Conservation (phyloP, 768 basidiomycete species). For the Mycena galopus region DNA sequence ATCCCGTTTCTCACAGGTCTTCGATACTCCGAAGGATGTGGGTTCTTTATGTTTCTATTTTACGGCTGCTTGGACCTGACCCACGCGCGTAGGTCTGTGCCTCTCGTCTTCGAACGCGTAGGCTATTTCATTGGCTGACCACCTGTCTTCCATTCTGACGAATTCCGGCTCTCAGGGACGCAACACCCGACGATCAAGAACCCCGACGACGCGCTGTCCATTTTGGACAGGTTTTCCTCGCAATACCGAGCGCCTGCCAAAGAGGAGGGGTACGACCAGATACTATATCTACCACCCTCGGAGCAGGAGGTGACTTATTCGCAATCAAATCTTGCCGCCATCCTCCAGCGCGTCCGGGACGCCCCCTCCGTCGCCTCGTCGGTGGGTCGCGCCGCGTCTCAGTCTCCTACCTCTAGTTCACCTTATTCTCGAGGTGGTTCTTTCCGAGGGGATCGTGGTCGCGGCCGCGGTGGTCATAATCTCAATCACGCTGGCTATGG, state of each 20-base stretch:
- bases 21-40: slow-evolving; percentile 83
- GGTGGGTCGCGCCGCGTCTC: slow-evolving; percentile 38
- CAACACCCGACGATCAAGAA: slow-evolving; percentile 83
- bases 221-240: slow-evolving; percentile 75
- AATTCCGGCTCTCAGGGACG: slow-evolving; percentile 60
- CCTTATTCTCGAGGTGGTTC: slow-evolving; percentile 38
- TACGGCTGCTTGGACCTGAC: slow-evolving; percentile 12
- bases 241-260: slow-evolving; percentile 69
- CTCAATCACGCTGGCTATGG: slow-evolving; percentile 29
- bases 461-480: slow-evolving; percentile 37
- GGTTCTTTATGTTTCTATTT: slow-evolving; percentile 37
- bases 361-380: slow-evolving; percentile 51
- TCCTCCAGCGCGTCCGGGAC: slow-evolving; percentile 65
- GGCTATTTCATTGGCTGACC: slow-evolving; percentile 43
- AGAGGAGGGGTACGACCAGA: slow-evolving; percentile 76
- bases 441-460: slow-evolving; percentile 39
- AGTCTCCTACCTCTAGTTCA: slow-evolving; percentile 35
- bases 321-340: slow-evolving; percentile 61
- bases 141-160: slow-evolving; percentile 12
- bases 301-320: slow-evolving; percentile 64
- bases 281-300: slow-evolving; percentile 59
- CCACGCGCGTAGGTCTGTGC: slow-evolving; percentile 68
- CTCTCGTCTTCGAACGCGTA: slow-evolving; percentile 70
- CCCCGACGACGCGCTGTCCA: slow-evolving; percentile 66
- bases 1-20: slow-evolving; percentile 50